Evolutionary conservation across 2,329 filamentous ascomycete species (phyloP).

Genomic region (Pseudofabraea citricarpa): DNA sequence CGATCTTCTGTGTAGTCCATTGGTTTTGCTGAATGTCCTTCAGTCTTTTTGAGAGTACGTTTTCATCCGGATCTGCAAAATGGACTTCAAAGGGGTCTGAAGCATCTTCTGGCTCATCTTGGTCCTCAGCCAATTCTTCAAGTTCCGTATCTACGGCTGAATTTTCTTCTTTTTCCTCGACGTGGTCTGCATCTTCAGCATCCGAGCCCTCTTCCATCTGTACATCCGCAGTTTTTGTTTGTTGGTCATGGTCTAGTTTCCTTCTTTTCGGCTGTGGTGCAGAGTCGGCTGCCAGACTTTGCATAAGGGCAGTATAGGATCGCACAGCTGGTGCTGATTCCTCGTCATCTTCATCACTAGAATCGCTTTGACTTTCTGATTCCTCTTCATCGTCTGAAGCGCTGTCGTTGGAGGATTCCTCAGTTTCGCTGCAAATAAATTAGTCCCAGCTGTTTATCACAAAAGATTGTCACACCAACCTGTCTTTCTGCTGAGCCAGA

Average conservation of each 20-base stretch:
- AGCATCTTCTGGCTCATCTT: constrained; percentile 42
- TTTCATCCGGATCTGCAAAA: constrained; percentile 65
- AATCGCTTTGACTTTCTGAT: constrained; percentile 40
- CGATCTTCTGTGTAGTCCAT: constrained; percentile 44
- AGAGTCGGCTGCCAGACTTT: constrained; percentile 46
- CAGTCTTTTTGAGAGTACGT: constrained; percentile 49
- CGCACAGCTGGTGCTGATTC: constrained; percentile 32
- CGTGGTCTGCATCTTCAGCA: constrained; percentile 31
- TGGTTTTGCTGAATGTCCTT: constrained; percentile 43
- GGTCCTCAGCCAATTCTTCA: constrained; percentile 31
- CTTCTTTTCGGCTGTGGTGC: constrained; percentile 49
- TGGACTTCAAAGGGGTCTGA: constrained; percentile 77
- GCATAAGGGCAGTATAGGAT: constrained; percentile 54
- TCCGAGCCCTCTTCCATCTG: constrained; percentile 3
- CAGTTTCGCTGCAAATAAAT: constrained; percentile 16
- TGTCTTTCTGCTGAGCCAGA: constrained; percentile 39
- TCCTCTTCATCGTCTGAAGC: constrained; percentile 35
- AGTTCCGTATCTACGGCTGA: constrained; percentile 31
- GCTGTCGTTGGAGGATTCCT: constrained; percentile 29
- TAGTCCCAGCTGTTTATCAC: constrained; percentile 2
- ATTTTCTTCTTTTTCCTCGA: constrained; percentile 46
- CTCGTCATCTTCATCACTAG: constrained; percentile 37
- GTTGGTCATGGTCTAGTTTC: constrained; percentile 39
- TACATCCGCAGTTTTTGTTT: constrained; percentile 10
- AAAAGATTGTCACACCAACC: constrained; percentile 9